Base-by-base conservation (phyloP, 495 filamentous ascomycete species). In the Apodospora peruviana region DNA sequence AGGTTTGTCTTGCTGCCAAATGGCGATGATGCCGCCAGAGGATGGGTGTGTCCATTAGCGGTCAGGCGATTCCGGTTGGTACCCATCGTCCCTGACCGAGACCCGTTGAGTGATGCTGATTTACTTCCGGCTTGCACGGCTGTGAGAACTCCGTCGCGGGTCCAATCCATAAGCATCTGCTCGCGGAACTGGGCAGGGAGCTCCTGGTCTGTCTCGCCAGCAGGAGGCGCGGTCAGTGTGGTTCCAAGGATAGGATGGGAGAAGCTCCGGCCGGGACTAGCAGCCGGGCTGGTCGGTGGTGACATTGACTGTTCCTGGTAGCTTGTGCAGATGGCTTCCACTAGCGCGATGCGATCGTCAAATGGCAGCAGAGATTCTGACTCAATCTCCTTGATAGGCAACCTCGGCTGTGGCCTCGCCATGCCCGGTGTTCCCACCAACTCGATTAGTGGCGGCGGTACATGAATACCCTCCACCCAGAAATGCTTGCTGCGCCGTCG, bases 401-500 rank as follows among this genome's bases (percentile, higher is more conserved):
- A 61, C 40, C 69, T 68, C n/a, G 66, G 65, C 40, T 72, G 60
- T 5, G 75, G 69, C 12, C 62, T 67, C 20, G 72, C 57, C 48
- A 64, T 54, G 12, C 76, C 77, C 50, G 76, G 64, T 78, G 66
- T 69, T 22, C 70, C 69, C 1, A 70, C 62, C 23, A 69, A 57
- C 36, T 69, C 69, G 2, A 79, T 45, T 2, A 71, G 55, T 0
- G 88, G 88, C 4, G 90, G 64, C 4, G 91, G 70, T 3, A 93
- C 65, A 46, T 80, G 74, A 35, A 94, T 71, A n/a, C 72, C 77
- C 22, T 84, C 75, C 4, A 91, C 72, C 91, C 91, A 96, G 32
- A 91, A 75, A 36, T 81, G 69, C 51, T 85, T 80, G 47, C 72
- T 76, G 59, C 81, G 82, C 35, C 91, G 77, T 41, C 83, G 79